Base-by-base conservation (phyloP, 768 basidiomycete species). In the Russula virescens region DNA sequence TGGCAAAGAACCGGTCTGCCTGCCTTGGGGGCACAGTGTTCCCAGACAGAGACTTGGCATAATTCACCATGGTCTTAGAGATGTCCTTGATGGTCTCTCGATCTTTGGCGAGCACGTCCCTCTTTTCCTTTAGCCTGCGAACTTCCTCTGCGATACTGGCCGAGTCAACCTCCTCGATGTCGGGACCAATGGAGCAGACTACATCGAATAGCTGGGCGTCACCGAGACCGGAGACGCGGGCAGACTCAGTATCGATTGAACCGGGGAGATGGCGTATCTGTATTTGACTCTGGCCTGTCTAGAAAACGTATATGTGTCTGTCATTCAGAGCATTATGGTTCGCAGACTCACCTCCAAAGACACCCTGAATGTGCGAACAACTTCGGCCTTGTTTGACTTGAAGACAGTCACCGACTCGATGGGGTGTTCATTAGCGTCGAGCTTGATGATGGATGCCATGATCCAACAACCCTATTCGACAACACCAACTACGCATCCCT, bases 381-480 rank as follows among this genome's bases (percentile, higher is more conserved):
- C 72, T 67, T 87, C 82, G 1, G 84, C 85, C 60, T 78, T 81
- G 58, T 73, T 73, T 8, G 81, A 81, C 70, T 81, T 82, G 73
- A 82, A 83, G 42, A 86, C 75, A 0, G 82, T 84, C 1, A 83
- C 81, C 11, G 81, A 79, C 63, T 81, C 79, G 66, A 86, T 77
- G 1, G 80, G 71, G 56, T 77, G 72, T 0, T 80, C 77, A 18
- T 75, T 68, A n/a, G 63, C 63, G 16, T 64, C 38, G 19, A 64
- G 58, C 42, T 23, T 60, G 58, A 60, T 54, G 53, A 45, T 55
- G 21, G 53, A 38, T 11, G 53, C 49, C 63, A 64, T 60, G 14
- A 40, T 28, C 38, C 10, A n/a, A 35, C n/a, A 52, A 28, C 7
- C 10, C 9, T 26, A 8, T 23, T 38, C 23, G 21, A 25, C 28